These are phyloP conservation scores for Breviolum minutum DNA, from an alignment of 73 alveolate genomes.

Conservation along the genomic window DNA sequence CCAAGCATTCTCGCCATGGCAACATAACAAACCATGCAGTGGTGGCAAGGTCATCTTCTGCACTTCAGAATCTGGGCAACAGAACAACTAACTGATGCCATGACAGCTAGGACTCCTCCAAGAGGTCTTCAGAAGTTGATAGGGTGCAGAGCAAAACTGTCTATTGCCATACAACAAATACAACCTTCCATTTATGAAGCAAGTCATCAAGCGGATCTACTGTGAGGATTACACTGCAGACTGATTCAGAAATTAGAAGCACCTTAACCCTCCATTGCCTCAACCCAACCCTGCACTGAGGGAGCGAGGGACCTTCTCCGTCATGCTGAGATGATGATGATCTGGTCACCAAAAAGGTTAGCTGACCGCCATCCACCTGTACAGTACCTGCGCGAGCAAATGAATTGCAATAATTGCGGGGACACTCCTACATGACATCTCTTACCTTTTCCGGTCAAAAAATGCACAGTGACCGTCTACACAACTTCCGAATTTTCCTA, in stretches of 20 bases:
- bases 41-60: conserved; percentile 71
- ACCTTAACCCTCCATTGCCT: too few species aligned
- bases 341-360: conserved; percentile 52
- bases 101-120: too few species aligned
- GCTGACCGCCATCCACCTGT: conserved; percentile 59
- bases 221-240: too few species aligned
- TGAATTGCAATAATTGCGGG: not conserved
- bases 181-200: not conserved
- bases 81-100: too few species aligned
- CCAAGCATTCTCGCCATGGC: conserved; percentile 81
- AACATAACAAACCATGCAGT: conserved; percentile 46
- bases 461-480: too few species aligned
- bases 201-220: not conserved
- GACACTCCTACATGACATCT: not conserved
- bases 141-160: too few species aligned
- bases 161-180: too few species aligned
- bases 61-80: conserved; percentile 40
- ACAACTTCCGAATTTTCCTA: too few species aligned
- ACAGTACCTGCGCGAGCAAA: conserved; percentile 25
- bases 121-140: too few species aligned
- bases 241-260: not conserved
- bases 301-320: conserved; percentile 22
- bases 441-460: not conserved
- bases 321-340: conserved; percentile 60
- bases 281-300: not conserved